phyloP scores from a whole-genome alignment of 1,139 yeast genomes.

The Nakaseomyces glabratus region DNA sequence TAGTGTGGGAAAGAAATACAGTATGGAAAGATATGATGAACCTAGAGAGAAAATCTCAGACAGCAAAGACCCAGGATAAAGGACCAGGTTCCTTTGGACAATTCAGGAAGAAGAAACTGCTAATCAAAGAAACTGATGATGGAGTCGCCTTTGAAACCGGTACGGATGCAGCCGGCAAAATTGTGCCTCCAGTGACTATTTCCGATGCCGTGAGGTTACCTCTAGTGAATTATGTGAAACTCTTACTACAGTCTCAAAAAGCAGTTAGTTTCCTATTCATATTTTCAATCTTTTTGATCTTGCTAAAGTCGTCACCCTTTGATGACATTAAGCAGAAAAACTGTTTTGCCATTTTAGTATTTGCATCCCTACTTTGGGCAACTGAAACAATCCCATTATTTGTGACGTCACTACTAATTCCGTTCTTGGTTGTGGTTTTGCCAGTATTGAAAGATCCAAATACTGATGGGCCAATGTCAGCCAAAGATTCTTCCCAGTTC shows the following conservation, averaged over 20 bases:
- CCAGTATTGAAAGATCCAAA: constrained; percentile 55
- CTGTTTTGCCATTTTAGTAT: constrained; percentile 73
- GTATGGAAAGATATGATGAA: constrained; percentile 97
- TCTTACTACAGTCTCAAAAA: neutral
- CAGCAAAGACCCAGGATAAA: constrained; percentile 36
- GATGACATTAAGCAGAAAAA: constrained; percentile 61
- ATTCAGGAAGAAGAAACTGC: constrained; percentile 18
- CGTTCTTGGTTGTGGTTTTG: constrained; percentile 65
- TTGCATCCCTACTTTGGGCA: constrained; percentile 85
- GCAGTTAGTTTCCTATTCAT: constrained; percentile 40
- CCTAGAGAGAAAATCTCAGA: constrained; percentile 63
- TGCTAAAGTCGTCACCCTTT: constrained; percentile 51
- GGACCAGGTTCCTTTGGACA: constrained; percentile 10
- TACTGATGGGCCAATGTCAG: constrained; percentile 42
- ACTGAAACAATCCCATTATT: constrained; percentile 86
- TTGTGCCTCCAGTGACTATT: neutral
- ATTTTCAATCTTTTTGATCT: constrained; percentile 37
- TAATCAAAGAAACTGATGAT: constrained; percentile 7
- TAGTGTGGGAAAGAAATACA: constrained; percentile 93
- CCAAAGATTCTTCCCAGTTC: constrained; percentile 63
- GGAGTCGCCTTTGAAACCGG: constrained; percentile 5
- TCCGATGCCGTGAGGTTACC: constrained; percentile 6
- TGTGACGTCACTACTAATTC: constrained; percentile 74
- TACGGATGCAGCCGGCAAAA: constrained; percentile 5
- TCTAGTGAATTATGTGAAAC: neutral